These are phyloP conservation scores for Dacryopinax primogenitus DNA, from an alignment of 768 basidiomycete genomes.

Conservation along the genomic window DNA sequence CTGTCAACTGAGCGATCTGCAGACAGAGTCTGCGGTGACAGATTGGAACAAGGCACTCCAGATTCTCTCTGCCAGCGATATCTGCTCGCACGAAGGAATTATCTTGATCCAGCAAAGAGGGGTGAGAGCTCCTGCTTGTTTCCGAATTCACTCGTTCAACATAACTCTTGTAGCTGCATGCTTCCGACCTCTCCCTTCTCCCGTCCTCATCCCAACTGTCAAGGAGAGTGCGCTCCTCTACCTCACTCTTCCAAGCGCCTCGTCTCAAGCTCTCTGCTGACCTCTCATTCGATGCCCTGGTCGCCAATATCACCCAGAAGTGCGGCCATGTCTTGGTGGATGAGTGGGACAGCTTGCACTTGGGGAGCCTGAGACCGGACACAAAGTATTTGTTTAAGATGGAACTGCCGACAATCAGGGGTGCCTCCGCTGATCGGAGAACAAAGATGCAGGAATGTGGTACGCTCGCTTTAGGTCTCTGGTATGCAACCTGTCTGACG, in stretches of 20 bases:
- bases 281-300: slow-evolving; percentile 29
- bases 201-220: slow-evolving; percentile 40
- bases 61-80: slow-evolving; percentile 25
- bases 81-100: slow-evolving; percentile 55
- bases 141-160: not conserved
- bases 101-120: slow-evolving; percentile 60
- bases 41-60: slow-evolving; percentile 31
- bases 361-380: slow-evolving; percentile 28
- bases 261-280: slow-evolving; percentile 28
- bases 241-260: slow-evolving; percentile 49
- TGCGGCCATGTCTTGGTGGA: slow-evolving; percentile 43
- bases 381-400: slow-evolving; percentile 47
- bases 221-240: slow-evolving; percentile 35
- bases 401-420: slow-evolving; percentile 39
- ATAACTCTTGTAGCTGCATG: slow-evolving; percentile 42
- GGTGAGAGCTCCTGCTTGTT: slow-evolving; percentile 33
- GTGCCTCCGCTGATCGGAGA: slow-evolving; percentile 26
- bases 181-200: slow-evolving; percentile 59
- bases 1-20: slow-evolving; percentile 12
- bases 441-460: slow-evolving; percentile 48
- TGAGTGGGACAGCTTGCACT: slow-evolving; percentile 25
- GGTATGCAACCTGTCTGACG: slow-evolving; percentile 12
- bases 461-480: slow-evolving; percentile 25
- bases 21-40: slow-evolving; percentile 26
- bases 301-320: slow-evolving; percentile 35